Conservation (phyloP, 139 green algal species). For the Trebouxia sp. region DNA sequence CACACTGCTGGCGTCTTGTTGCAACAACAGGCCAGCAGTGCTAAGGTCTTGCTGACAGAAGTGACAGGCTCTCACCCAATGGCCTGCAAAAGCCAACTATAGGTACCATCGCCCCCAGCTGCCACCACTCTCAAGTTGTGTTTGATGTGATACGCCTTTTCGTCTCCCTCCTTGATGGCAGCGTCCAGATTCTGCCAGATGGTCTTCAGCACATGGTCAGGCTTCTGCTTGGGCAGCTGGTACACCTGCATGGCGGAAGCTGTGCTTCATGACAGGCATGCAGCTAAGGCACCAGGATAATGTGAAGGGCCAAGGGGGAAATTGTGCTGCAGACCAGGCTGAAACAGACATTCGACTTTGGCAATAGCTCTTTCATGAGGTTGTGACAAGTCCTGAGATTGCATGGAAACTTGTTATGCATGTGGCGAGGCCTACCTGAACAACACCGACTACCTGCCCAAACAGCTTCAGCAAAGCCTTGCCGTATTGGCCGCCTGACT, state of each 20-base stretch:
- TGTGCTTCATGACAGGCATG: background rate
- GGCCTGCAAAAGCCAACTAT: conserved; percentile 28
- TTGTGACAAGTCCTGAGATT: background rate
- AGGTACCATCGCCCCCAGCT: conserved; percentile 31
- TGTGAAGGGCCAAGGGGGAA: background rate
- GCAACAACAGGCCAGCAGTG: background rate
- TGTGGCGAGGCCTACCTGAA: background rate
- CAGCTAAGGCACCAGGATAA: background rate
- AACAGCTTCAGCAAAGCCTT: conserved; percentile 22
- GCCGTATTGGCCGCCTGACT: conserved; percentile 27
- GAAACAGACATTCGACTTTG: background rate
- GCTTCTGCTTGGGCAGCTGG: conserved; percentile 31
- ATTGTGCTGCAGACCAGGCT: background rate
- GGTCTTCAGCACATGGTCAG: conserved; percentile 40
- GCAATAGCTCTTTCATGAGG: background rate
- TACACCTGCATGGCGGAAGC: background rate
- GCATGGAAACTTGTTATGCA: background rate
- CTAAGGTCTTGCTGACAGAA: background rate
- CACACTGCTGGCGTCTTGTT: background rate
- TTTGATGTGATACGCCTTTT: conserved; percentile 16
- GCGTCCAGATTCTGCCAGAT: conserved; percentile 12
- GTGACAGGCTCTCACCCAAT: background rate
- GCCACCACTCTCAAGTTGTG: conserved; percentile 21
- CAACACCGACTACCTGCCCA: conserved; percentile 19
- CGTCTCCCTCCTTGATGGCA: conserved; percentile 24